These are phyloP conservation scores for Ogataea allantospora DNA, from an alignment of 805 yeast species.

Conservation along the genomic window DNA sequence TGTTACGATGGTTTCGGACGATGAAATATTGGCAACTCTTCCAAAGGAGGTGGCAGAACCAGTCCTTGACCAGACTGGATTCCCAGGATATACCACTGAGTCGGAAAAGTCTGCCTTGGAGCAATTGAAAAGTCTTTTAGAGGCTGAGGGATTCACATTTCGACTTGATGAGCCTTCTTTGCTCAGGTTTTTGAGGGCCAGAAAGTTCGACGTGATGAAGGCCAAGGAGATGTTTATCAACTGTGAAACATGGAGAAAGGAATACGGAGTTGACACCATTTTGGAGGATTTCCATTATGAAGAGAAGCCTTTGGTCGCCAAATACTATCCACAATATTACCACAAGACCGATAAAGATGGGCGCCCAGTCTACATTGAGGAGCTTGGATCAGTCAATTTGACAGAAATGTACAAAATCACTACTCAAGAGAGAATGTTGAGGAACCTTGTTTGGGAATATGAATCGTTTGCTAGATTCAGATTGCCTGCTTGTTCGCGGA, in stretches of 20 bases:
- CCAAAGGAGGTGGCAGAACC: constrained; percentile 56
- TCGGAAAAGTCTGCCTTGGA: constrained; percentile 62
- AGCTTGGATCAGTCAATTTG: constrained; percentile 86
- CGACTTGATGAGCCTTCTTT: constrained; percentile 86
- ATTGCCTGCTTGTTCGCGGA: constrained; percentile 92
- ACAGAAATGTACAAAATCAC: constrained; percentile 91
- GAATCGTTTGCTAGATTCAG: constrained; percentile 83
- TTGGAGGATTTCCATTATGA: constrained; percentile 83
- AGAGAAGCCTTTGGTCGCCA: constrained; percentile 90
- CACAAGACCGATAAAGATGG: constrained; percentile 97
- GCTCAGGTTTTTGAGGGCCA: constrained; percentile 86
- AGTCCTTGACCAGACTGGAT: constrained; percentile 57
- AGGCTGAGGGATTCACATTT: constrained; percentile 63
- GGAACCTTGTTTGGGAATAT: constrained; percentile 96
- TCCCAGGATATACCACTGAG: constrained; percentile 74
- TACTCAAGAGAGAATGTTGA: constrained; percentile 92
- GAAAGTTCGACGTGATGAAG: constrained; percentile 82
- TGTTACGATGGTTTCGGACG: constrained; percentile 23
- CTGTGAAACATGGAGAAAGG: constrained; percentile 91
- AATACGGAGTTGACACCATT: constrained; percentile 83
- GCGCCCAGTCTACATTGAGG: constrained; percentile 93
- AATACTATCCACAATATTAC: constrained; percentile 92
- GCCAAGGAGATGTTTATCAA: constrained; percentile 79
- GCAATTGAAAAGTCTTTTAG: constrained; percentile 55
- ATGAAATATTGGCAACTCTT: constrained; percentile 28